Evolutionary conservation across 2,329 filamentous ascomycete species (phyloP), one percentile per base, ranked within the genome.

Genomic region (Falciphora oryzae): DNA sequence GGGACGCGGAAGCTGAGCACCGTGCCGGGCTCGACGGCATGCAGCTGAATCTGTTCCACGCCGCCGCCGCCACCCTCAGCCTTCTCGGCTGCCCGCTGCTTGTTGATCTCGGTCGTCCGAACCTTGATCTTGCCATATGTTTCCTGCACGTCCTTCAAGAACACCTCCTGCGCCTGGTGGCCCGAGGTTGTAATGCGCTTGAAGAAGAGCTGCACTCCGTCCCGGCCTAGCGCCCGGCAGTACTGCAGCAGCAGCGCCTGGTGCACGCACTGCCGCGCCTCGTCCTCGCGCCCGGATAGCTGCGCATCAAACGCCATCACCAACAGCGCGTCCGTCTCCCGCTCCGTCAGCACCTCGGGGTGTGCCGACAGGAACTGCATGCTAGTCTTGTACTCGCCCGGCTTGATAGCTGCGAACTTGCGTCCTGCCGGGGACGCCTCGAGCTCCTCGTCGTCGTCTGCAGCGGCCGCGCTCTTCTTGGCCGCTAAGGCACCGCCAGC

Each of bases 21-120:
- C 3, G 94, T 97, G 61, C 90, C 90, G 0, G 94, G 94, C 75
- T 97, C 93, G 14, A 99, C 93, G 18, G 95, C 94, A 74, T 99
- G 95, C 60, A 99, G 84, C 77, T 99, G 96, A 70, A 99, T 99
- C 77, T 97, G 94, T 79, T 99, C 95, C 13, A 96, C 90, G 27
- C 89, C 92, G 31, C 68, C 71, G 67, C 85, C 85, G 57, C 80
- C 81, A 53, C 75, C 72, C 66, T 79, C 77, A 57, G 75, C 79
- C 3, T 74, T 79, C 64, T 84, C 81, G 67, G 79, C 80, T 22
- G 80, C 81, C 66, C 81, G 75, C 76, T 86, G 79, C 25, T 78
- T 76, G 64, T 82, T 76, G 68, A 97, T 89, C 75, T 96, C 91
- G 8, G 84, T 82, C 1, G 90, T 88, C 61, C 95, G 87, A 31